Base-by-base conservation (phyloP, 106 monocot species). In the Xerophyta viscosa region DNA sequence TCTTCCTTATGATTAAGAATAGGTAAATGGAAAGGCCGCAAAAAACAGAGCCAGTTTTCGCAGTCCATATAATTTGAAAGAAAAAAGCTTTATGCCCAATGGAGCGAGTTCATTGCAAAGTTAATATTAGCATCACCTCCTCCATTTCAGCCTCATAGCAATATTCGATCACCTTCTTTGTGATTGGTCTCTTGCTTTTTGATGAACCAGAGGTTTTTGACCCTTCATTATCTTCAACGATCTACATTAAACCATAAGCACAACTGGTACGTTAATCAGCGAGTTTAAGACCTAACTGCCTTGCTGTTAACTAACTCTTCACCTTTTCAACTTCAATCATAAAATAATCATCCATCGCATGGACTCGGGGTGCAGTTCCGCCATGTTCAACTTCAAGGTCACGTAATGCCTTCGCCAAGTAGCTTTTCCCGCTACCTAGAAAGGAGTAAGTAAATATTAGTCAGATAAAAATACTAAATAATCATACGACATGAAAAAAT, bases 141-240 rank as follows among this genome's bases (percentile, higher is more conserved):
- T 94, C 94, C 94, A 94, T 94, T 84, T 94, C 94, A 63, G 81
- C 75, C 52, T 94, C 94, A 74, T 84, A 94, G 66, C 94, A 94
- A 48, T 94, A 94, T 52, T 94, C 94, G 12, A 86, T 72, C 26
- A 84, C 88, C 66, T 75, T 94, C 72, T 80, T 94, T n/a, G 54
- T 72, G 26, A 68, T 53, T 43, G 77, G 78, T 55, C 78, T 81
- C 64, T 75, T 88, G 56, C 81, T 67, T 68, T 66, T 77, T 45
- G 50, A 57, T 49, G 66, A 64, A 52, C 64, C 41, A 71, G 91
- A 68, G 43, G 71, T 70, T 60, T 78, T 94, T 37, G 71, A 50
- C 22, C 72, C 85, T 27, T 89, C 96, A 54, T 53, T 74, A 19
- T 89, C 96, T 52, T 89, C 84, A 58, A 71, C 67, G 66, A 79